These are phyloP conservation scores for Dothideomycetidae sp. DNA, from an alignment of 2,329 filamentous ascomycete species.

Conservation along the genomic window DNA sequence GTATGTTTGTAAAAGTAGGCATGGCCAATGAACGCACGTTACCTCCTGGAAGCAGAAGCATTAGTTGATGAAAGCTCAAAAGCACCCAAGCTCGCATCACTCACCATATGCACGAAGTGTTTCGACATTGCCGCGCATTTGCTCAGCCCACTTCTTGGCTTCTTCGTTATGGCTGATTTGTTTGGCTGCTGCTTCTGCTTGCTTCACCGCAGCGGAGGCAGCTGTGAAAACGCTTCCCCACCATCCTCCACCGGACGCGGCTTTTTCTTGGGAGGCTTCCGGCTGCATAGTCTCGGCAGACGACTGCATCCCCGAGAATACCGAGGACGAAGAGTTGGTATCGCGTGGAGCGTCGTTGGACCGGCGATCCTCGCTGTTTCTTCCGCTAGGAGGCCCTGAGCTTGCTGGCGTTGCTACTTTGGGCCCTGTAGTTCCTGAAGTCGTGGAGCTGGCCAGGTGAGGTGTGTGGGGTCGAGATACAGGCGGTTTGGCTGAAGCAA, in stretches of 20 bases:
- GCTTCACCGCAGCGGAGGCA: constrained; percentile 72
- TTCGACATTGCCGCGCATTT: constrained; percentile 79
- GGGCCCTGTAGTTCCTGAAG: constrained; percentile 24
- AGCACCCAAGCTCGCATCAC: constrained; percentile 16
- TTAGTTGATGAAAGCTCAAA: background rate
- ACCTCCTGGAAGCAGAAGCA: constrained; percentile 46
- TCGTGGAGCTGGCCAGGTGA: constrained; percentile 40
- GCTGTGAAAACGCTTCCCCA: constrained; percentile 79
- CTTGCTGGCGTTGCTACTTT: constrained; percentile 35
- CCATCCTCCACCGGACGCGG: constrained; percentile 56
- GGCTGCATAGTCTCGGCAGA: constrained; percentile 5
- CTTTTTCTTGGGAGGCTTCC: constrained; percentile 8
- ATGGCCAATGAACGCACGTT: constrained; percentile 75
- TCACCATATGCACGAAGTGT: constrained; percentile 62
- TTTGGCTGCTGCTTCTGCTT: constrained; percentile 82
- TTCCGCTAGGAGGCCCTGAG: constrained; percentile 34
- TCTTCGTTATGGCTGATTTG: constrained; percentile 95
- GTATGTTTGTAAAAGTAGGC: constrained; percentile 85
- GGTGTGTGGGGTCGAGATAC: constrained; percentile 69
- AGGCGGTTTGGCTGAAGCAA: constrained; percentile 54
- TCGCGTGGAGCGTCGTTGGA: constrained; percentile 32
- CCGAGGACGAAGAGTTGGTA: constrained; percentile 62
- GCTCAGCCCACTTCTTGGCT: constrained; percentile 88
- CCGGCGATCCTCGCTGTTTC: constrained; percentile 51
- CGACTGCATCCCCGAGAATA: constrained; percentile 30